These are phyloP conservation scores for Tolypocladium inflatum DNA, from an alignment of 2,329 filamentous ascomycete genomes.

Conservation along the genomic window DNA sequence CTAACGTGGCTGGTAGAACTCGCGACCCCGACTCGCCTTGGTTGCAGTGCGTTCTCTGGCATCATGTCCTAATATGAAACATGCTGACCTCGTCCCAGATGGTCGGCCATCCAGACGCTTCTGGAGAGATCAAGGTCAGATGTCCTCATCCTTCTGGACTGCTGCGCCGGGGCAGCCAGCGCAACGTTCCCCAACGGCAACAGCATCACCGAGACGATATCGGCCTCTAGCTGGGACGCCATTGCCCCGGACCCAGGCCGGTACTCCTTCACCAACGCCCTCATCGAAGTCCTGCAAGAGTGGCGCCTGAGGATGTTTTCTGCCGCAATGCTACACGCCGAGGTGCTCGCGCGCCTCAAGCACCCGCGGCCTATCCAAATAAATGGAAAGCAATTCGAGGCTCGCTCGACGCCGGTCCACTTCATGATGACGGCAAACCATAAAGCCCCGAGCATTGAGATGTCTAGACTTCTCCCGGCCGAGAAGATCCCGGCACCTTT, in stretches of 20 bases:
- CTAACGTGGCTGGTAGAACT: slow-evolving; percentile 24
- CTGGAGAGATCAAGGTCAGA: slow-evolving; percentile 48
- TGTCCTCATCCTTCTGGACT: slow-evolving; percentile 48
- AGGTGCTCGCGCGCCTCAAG: slow-evolving; percentile 49
- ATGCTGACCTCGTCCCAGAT: slow-evolving; percentile 22
- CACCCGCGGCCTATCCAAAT: slow-evolving; percentile 48
- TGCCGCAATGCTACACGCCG: slow-evolving; percentile 51
- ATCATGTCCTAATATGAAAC: background rate
- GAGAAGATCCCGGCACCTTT: slow-evolving; percentile 15
- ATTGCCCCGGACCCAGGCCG: slow-evolving; percentile 50
- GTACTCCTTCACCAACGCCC: slow-evolving; percentile 49
- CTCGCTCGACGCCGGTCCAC: slow-evolving; percentile 49
- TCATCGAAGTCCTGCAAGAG: slow-evolving; percentile 50
- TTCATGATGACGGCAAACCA: slow-evolving; percentile 56
- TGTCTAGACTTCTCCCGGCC: slow-evolving; percentile 26
- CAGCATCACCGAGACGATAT: slow-evolving; percentile 53
- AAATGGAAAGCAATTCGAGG: slow-evolving; percentile 48
- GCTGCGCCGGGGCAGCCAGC: slow-evolving; percentile 50
- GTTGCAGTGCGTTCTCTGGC: slow-evolving; percentile 35
- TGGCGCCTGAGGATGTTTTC: slow-evolving; percentile 47
- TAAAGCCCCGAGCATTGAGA: slow-evolving; percentile 47
- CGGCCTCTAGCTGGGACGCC: slow-evolving; percentile 52
- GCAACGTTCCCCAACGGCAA: slow-evolving; percentile 48
- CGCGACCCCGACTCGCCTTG: slow-evolving; percentile 42
- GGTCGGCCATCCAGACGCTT: slow-evolving; percentile 52